These are phyloP conservation scores for Syzygium syzygioides DNA, from an alignment of 441 rosid genomes.

Conservation along the genomic window DNA sequence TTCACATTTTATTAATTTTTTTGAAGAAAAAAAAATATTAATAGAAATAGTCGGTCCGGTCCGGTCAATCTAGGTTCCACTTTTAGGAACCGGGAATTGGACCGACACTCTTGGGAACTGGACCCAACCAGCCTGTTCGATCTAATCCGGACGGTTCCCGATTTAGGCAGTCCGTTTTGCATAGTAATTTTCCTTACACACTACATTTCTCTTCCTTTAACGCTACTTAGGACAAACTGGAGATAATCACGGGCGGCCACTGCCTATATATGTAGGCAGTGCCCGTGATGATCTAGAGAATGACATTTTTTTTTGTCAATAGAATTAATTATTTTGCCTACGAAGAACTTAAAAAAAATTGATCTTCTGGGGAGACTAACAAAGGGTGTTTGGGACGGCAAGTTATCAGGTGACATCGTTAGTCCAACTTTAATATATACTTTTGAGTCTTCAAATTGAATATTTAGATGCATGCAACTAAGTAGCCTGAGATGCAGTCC, in stretches of 20 bases:
- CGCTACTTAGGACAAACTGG: not conserved
- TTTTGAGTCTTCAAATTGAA: not conserved
- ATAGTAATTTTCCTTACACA: too few species aligned
- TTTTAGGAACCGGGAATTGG: too few species aligned
- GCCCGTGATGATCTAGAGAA: too few species aligned
- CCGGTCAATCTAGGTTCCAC: accelerated
- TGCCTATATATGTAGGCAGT: not conserved
- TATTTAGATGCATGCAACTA: not conserved
- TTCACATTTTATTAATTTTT: too few species aligned
- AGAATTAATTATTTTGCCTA: not conserved
- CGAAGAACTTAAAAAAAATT: not conserved
- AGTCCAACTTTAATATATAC: not conserved
- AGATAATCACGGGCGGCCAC: not conserved
- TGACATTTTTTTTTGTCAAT: too few species aligned
- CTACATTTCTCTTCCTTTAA: not conserved
- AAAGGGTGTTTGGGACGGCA: not conserved
- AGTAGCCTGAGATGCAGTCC: not conserved
- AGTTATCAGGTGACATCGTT: not conserved
- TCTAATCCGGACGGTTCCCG: too few species aligned
- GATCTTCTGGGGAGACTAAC: not conserved
- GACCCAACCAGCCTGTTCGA: too few species aligned
- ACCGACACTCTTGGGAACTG: too few species aligned
- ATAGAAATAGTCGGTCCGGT: too few species aligned
- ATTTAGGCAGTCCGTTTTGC: too few species aligned
- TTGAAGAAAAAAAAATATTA: too few species aligned